Conservation (phyloP, 805 yeast species). For the Wickerhamomyces bovis region DNA sequence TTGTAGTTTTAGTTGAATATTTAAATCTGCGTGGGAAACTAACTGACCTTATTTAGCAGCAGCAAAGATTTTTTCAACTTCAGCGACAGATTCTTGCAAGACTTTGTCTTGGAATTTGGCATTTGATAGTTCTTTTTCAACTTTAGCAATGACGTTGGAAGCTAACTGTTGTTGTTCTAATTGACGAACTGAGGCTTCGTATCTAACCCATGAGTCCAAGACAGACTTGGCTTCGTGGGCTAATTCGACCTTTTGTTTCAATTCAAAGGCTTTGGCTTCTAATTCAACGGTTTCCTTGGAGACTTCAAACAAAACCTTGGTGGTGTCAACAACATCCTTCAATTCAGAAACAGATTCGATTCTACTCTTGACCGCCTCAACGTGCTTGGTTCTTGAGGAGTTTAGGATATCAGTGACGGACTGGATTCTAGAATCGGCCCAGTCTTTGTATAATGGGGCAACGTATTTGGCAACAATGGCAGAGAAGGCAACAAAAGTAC, state of each 20-base stretch:
- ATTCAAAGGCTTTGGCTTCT: conserved; percentile 91
- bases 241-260: conserved; percentile 84
- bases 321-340: conserved; percentile 86
- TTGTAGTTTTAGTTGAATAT: neutral
- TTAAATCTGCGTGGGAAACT: neutral
- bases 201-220: conserved; percentile 98
- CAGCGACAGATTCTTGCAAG: conserved; percentile 85
- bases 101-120: conserved; percentile 92
- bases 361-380: conserved; percentile 88
- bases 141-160: conserved; percentile 79
- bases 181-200: conserved; percentile 94
- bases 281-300: conserved; percentile 95
- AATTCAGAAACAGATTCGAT: conserved; percentile 82
- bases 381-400: conserved; percentile 85
- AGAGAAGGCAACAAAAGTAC: conserved; percentile 72
- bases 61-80: conserved; percentile 80
- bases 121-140: conserved; percentile 75
- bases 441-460: conserved; percentile 91
- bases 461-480: conserved; percentile 76
- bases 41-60: conserved; percentile 18
- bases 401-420: conserved; percentile 77
- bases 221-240: conserved; percentile 91
- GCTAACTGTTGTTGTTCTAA: conserved; percentile 91
- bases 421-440: conserved; percentile 83
- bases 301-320: conserved; percentile 85